Evolutionary conservation across 371 early-diverging fungal species (phyloP), one percentile per base, ranked within the genome.

Genomic region (Basidiobolus meristosporus): DNA sequence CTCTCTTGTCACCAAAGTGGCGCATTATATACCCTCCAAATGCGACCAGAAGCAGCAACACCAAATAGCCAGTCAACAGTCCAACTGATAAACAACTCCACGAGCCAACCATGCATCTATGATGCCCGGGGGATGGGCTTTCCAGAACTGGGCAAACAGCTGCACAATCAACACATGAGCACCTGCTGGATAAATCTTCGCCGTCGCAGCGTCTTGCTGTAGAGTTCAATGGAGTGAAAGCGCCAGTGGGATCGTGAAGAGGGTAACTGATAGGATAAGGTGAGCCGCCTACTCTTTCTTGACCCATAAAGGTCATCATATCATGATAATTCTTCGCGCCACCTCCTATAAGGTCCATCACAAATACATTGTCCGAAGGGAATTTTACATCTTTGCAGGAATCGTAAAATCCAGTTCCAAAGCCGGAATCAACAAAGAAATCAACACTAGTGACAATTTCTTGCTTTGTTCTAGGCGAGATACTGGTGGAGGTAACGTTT

Each of bases 361-460:
- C 79, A 42, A 61, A 76, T 0, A 66, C 67, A 49, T 80, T 80
- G 18, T 62, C 64, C 0, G 73, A 53, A 0, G 68, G 66, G 56
- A 79, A 77, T 48, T 77, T 76, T 50, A 82, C 67, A 30, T 80
- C 77, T 45, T 75, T 73, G 58, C 82, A 82, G 18, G 73, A 73
- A 46, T 76, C 69, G 40, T 53, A 82, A 38, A 82, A 73, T 23
- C 68, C 72, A 0, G 50, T 42, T 1, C 73, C 77, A 46, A 71
- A 71, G 17, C 56, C 38, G 20, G 65, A 63, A 16, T 60, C 70
- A 2, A 80, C 79, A 56, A 65, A 63, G 40, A 67, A 68, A 45
- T 75, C 71, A 0, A 64, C 46, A 2, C 53, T 54, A 3, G 60
- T 59, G 1, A 73, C 82, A 17, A 62, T 47, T 7, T 41, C 47